Conservation (phyloP, 2,329 filamentous ascomycete genomes). For the Aspergillus fischeri region DNA sequence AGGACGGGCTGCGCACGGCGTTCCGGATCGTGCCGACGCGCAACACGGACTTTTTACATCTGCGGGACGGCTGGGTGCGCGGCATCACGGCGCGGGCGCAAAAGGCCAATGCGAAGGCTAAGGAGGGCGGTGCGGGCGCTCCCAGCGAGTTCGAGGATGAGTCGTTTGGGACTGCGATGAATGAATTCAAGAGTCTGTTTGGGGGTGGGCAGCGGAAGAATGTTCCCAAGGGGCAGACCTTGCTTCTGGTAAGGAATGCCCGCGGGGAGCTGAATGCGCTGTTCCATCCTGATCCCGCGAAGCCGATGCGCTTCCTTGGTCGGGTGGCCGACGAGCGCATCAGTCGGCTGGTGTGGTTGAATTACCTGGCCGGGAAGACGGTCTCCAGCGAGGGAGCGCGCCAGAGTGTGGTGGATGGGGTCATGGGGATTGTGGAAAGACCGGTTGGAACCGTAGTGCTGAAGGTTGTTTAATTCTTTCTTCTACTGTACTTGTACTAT, state of each 20-base stretch:
- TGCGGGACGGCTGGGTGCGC: constrained; percentile 86
- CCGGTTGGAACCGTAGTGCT: constrained; percentile 83
- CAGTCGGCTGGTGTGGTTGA: constrained; percentile 77
- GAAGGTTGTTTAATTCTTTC: constrained; percentile 53
- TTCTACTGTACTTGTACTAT: neutral
- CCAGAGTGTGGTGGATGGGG: constrained; percentile 76
- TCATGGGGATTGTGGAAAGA: constrained; percentile 81
- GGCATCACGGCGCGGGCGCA: constrained; percentile 72
- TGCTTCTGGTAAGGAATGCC: constrained; percentile 67
- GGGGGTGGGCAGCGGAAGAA: constrained; percentile 62
- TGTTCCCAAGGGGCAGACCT: constrained; percentile 73
- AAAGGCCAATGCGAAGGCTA: constrained; percentile 47
- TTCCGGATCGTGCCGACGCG: constrained; percentile 85
- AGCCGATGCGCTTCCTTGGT: constrained; percentile 59
- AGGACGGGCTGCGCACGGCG: constrained; percentile 66
- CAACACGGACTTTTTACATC: constrained; percentile 89
- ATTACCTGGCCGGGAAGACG: constrained; percentile 80
- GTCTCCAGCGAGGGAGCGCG: constrained; percentile 82
- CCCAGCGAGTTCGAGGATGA: constrained; percentile 61
- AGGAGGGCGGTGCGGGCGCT: constrained; percentile 25
- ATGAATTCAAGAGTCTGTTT: constrained; percentile 77
- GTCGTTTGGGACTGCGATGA: constrained; percentile 68
- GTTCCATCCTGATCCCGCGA: constrained; percentile 52
- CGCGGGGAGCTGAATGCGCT: constrained; percentile 64
- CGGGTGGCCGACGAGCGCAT: constrained; percentile 73